Percentiles rank a stretch among this genome's conserved stretches.
Conservation (phyloP, 1,139 yeast species). For the Cylindricascospora bacillispora region DNA sequence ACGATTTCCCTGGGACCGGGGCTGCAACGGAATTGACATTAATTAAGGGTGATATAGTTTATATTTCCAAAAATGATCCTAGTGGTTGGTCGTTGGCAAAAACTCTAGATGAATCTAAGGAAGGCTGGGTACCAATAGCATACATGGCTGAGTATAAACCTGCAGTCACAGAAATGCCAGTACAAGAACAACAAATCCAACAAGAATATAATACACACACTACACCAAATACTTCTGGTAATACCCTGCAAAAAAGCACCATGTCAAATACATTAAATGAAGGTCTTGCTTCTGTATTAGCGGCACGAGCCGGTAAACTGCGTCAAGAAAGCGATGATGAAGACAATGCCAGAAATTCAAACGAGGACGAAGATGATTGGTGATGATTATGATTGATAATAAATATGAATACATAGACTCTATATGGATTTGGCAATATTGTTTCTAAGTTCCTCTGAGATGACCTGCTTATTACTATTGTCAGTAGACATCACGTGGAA, state of each 20-base stretch:
- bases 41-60: slow-evolving; percentile 59
- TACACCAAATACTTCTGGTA: neutral
- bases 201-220: neutral
- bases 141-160: slow-evolving; percentile 55
- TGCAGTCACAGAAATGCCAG: slow-evolving; percentile 5
- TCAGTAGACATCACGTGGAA: too few species aligned
- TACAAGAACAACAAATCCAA: slow-evolving; percentile 5
- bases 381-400: slow-evolving; percentile 6
- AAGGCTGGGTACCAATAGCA: slow-evolving; percentile 97
- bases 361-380: slow-evolving; percentile 42
- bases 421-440: too few species aligned
- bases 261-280: slow-evolving; percentile 36
- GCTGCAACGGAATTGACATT: slow-evolving; percentile 71
- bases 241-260: slow-evolving; percentile 9
- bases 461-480: too few species aligned
- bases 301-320: slow-evolving; percentile 69
- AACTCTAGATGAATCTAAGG: slow-evolving; percentile 55
- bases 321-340: slow-evolving; percentile 66
- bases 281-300: slow-evolving; percentile 81
- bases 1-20: slow-evolving; percentile 81
- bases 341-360: slow-evolving; percentile 48
- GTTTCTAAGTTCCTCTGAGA: too few species aligned
- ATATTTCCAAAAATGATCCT: slow-evolving; percentile 53
- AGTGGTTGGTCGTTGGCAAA: slow-evolving; percentile 94
- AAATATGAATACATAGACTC: too few species aligned